Evolutionary conservation across 2,329 filamentous ascomycete genomes (phyloP).

Genomic region (Dothideomycetes sp.): DNA sequence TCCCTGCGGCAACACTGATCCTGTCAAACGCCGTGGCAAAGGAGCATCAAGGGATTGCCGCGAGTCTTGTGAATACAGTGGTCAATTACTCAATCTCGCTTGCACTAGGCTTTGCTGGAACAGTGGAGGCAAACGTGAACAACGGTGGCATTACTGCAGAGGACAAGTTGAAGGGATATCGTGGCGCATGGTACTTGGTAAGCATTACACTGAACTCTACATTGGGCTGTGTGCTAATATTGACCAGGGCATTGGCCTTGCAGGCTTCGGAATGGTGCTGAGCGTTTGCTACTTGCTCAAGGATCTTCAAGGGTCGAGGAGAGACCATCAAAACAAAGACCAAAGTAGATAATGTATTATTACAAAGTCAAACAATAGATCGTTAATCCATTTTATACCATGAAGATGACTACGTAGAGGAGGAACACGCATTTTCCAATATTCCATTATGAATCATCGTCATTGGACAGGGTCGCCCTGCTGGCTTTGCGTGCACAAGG

Average conservation of each 20-base stretch:
- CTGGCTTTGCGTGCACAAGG: no score
- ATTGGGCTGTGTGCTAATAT: neutral
- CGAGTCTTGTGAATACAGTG: conserved; percentile 50
- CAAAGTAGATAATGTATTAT: no score
- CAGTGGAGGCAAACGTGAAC: conserved; percentile 41
- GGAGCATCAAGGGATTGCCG: conserved; percentile 40
- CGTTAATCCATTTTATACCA: no score
- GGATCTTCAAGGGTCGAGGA: neutral
- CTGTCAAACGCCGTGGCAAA: conserved; percentile 41
- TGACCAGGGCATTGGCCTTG: neutral
- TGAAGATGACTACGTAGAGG: no score
- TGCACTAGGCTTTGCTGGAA: conserved; percentile 55
- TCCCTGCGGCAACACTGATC: conserved; percentile 51
- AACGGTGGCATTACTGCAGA: conserved; percentile 22
- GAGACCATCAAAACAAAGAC: neutral
- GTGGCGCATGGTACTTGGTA: conserved; percentile 4
- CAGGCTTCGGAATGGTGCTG: conserved; percentile 12
- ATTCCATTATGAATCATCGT: no score
- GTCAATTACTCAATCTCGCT: conserved; percentile 60
- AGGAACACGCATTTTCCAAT: no score
- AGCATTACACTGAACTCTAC: neutral
- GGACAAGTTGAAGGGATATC: conserved; percentile 13
- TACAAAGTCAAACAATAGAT: no score
- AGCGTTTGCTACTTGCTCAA: conserved; percentile 1
- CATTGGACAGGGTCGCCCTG: no score